These are phyloP conservation scores for Bipolaris cookei DNA, from an alignment of 2,329 filamentous ascomycete species.

Conservation along the genomic window DNA sequence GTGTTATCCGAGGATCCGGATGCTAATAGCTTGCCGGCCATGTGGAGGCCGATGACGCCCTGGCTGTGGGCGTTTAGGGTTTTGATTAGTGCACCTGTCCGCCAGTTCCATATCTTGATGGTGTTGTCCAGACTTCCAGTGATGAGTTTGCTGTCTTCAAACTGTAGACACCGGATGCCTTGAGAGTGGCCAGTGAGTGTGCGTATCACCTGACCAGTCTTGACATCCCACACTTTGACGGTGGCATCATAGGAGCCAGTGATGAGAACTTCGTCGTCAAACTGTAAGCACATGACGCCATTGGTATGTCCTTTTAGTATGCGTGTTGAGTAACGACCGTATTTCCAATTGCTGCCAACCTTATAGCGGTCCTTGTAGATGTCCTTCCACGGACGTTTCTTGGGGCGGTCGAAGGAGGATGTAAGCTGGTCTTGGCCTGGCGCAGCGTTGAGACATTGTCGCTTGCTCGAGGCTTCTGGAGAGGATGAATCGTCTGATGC, in stretches of 20 bases:
- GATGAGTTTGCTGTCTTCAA: conserved; percentile 89
- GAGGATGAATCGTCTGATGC: conserved; percentile 31
- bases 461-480: conserved; percentile 42
- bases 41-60: conserved; percentile 87
- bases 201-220: conserved; percentile 84
- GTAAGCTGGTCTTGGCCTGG: conserved; percentile 45
- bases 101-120: conserved; percentile 96
- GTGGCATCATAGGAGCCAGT: conserved; percentile 95
- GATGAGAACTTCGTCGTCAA: conserved; percentile 88
- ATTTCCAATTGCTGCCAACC: conserved; percentile 97
- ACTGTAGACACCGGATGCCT: conserved; percentile 87
- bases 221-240: conserved; percentile 94
- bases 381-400: conserved; percentile 84
- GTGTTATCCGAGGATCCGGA: conserved; percentile 89
- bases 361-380: conserved; percentile 96
- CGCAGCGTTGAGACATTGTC: conserved; percentile 36
- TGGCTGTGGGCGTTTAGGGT: conserved; percentile 79
- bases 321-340: conserved; percentile 84
- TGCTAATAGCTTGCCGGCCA: conserved; percentile 81
- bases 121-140: conserved; percentile 87
- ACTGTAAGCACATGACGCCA: conserved; percentile 78
- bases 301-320: conserved; percentile 87
- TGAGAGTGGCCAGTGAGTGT: conserved; percentile 82
- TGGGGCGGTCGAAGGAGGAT: conserved; percentile 58
- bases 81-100: conserved; percentile 83